These are phyloP conservation scores for Ustilago nuda DNA, from an alignment of 1,284 basidiomycete genomes.

Conservation along the genomic window DNA sequence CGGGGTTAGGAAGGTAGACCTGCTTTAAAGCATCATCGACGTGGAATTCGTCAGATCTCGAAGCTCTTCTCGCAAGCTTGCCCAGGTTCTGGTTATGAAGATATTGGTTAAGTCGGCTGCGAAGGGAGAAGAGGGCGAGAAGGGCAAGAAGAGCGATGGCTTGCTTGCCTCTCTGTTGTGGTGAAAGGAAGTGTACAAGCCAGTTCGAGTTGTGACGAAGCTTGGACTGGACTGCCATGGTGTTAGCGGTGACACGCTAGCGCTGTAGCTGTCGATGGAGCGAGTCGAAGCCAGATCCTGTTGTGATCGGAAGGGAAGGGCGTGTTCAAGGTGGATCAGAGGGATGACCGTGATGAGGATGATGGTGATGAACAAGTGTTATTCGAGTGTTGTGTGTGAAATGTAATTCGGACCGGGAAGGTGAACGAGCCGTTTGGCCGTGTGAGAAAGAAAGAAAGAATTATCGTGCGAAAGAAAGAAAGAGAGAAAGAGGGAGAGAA, in stretches of 20 bases:
- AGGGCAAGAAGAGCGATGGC: slow-evolving; percentile 32
- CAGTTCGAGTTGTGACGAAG: slow-evolving; percentile 34
- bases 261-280: background rate
- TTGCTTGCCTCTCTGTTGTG: slow-evolving; percentile 28
- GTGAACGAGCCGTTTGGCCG: slow-evolving; percentile 1
- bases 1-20: slow-evolving; percentile 56
- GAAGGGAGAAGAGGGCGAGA: slow-evolving; percentile 44
- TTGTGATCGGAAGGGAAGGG: background rate
- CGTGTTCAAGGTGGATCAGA: background rate
- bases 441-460: background rate
- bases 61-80: slow-evolving; percentile 17
- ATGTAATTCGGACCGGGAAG: slow-evolving; percentile 10
- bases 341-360: background rate
- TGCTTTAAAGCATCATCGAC: slow-evolving; percentile 60
- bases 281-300: background rate
- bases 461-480: background rate
- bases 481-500: background rate
- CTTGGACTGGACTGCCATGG: slow-evolving; percentile 50
- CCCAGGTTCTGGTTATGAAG: slow-evolving; percentile 20
- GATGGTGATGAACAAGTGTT: background rate
- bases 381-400: background rate
- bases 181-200: slow-evolving; percentile 33
- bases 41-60: slow-evolving; percentile 26
- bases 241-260: background rate
- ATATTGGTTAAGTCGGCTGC: slow-evolving; percentile 26